A percentile compares a stretch with the other conserved stretches of the same genome.
These are phyloP conservation scores for Chrysanthemum makinoi DNA, from an alignment of 129 eudicot species.

Conservation along the genomic window DNA sequence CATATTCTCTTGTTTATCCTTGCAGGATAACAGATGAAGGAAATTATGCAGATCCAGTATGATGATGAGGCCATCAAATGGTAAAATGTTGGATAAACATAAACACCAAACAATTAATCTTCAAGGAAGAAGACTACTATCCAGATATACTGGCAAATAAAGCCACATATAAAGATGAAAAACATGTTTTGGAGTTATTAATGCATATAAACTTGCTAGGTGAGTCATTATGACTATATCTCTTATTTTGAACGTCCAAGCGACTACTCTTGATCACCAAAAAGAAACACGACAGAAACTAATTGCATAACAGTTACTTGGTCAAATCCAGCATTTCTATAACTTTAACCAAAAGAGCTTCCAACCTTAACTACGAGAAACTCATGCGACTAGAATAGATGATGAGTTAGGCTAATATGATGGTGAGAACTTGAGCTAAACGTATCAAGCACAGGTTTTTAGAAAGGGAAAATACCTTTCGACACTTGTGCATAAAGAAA, in stretches of 20 bases:
- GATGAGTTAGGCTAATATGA: not conserved
- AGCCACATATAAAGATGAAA: conserved; percentile 3
- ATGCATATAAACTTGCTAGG: conserved; percentile 6
- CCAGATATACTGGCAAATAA: not conserved
- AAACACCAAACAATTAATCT: not conserved
- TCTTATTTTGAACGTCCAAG: not conserved
- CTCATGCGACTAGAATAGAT: not conserved
- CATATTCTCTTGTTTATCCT: not conserved
- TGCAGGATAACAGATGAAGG: not conserved
- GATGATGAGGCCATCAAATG: conserved; percentile 12
- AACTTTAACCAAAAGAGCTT: not conserved
- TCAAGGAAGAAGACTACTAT: not conserved
- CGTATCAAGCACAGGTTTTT: not conserved
- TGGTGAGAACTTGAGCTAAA: not conserved
- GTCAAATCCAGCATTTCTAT: conserved; percentile 4
- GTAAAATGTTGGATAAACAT: not conserved
- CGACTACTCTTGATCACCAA: conserved; percentile 2
- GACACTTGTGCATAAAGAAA: not conserved
- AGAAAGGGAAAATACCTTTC: not conserved
- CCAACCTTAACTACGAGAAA: conserved; percentile 2
- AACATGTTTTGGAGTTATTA: not conserved
- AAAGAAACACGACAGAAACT: not conserved
- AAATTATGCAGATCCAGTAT: not conserved
- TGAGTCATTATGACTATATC: not conserved
- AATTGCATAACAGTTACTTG: not conserved